A percentile compares a stretch with the other conserved stretches of the same genome.
phyloP scores from a whole-genome alignment of 1,139 yeast species.

The Kodamaea suecica region DNA sequence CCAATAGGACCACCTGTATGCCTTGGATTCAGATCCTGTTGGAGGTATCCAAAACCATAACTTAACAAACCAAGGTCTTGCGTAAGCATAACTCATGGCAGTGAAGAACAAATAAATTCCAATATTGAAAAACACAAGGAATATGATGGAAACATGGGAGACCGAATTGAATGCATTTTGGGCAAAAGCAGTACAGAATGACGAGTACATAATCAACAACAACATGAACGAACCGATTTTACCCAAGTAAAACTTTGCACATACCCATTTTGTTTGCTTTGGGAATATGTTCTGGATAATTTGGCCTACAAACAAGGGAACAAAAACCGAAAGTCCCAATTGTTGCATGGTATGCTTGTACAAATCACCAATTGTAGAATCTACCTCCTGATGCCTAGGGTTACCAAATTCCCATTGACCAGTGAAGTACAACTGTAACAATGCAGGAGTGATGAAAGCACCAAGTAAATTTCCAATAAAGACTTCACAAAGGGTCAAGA shows the following conservation, averaged over 20 bases:
- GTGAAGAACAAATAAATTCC: slow-evolving; percentile 79
- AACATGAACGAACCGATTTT: slow-evolving; percentile 80
- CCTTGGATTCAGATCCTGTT: slow-evolving; percentile 34
- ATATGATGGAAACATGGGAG: slow-evolving; percentile 63
- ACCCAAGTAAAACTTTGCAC: slow-evolving; percentile 56
- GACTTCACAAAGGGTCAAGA: slow-evolving; percentile 78
- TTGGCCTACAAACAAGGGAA: slow-evolving; percentile 88
- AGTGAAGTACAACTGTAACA: slow-evolving; percentile 65
- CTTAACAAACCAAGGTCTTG: slow-evolving; percentile 59
- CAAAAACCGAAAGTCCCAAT: slow-evolving; percentile 75
- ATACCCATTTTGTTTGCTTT: slow-evolving; percentile 56
- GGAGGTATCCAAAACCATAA: slow-evolving; percentile 48
- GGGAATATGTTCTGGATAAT: slow-evolving; percentile 69
- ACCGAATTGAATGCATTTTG: slow-evolving; percentile 76
- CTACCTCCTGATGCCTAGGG: slow-evolving; percentile 57
- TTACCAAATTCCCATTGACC: slow-evolving; percentile 76
- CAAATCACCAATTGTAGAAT: slow-evolving; percentile 50
- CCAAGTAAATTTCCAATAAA: slow-evolving; percentile 81
- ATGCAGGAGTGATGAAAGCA: slow-evolving; percentile 82
- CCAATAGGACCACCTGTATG: slow-evolving; percentile 40
- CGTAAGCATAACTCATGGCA: slow-evolving; percentile 49
- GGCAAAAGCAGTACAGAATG: slow-evolving; percentile 85
- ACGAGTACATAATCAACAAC: slow-evolving; percentile 74
- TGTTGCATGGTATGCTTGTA: slow-evolving; percentile 81
- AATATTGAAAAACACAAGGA: slow-evolving; percentile 75